Percentiles rank a stretch among this genome's conserved stretches.
Conservation (phyloP, 2,329 filamentous ascomycete species). For the Aspergillus uvarum region DNA sequence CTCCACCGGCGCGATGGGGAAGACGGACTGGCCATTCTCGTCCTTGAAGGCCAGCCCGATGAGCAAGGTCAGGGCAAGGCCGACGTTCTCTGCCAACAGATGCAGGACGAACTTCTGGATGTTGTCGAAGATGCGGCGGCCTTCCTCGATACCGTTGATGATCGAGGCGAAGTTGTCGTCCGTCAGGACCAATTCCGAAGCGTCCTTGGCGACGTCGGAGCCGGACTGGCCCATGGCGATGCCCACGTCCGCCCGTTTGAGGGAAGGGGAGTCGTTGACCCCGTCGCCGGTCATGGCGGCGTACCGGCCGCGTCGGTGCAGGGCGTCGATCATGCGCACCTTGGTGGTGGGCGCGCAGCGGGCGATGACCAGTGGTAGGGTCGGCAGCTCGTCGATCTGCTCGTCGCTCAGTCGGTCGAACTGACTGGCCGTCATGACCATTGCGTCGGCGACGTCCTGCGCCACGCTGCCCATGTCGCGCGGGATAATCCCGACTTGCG, state of each 20-base stretch:
- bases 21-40: constrained; percentile 68
- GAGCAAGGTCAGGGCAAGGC: constrained; percentile 77
- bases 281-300: constrained; percentile 90
- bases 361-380: constrained; percentile 59
- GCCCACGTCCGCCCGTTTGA: constrained; percentile 79
- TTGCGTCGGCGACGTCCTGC: constrained; percentile 62
- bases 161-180: constrained; percentile 89
- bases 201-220: constrained; percentile 75
- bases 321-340: constrained; percentile 77
- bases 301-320: constrained; percentile 61
- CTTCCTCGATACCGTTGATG: constrained; percentile 78
- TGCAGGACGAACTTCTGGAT: constrained; percentile 87
- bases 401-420: constrained; percentile 75
- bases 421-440: constrained; percentile 73
- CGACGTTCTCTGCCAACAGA: constrained; percentile 76
- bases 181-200: constrained; percentile 66
- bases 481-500: constrained; percentile 75
- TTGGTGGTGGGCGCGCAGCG: constrained; percentile 64
- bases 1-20: constrained; percentile 79
- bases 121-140: constrained; percentile 83
- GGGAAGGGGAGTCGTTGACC: constrained; percentile 80
- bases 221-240: constrained; percentile 83
- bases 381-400: constrained; percentile 64
- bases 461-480: constrained; percentile 60
- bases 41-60: constrained; percentile 83